A percentile compares a stretch with the other conserved stretches of the same genome.
phyloP scores from a whole-genome alignment of 306 rosid species.

The Cyamopsis tetragonoloba region DNA sequence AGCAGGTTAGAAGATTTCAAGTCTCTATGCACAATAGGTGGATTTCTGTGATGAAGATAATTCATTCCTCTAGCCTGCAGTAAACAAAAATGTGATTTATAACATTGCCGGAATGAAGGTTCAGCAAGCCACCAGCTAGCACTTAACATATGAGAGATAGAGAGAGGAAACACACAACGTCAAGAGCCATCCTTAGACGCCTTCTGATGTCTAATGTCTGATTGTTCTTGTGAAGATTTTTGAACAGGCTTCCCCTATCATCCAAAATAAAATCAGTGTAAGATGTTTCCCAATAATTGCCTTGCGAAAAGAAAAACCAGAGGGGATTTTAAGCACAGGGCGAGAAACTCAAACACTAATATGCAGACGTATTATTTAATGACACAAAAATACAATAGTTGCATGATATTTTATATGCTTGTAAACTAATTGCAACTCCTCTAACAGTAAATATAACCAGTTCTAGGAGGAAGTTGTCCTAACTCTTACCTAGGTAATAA shows the following conservation, averaged over 20 bases:
- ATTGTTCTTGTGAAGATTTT: constrained; percentile 59
- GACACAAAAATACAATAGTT: background rate
- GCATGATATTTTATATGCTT: constrained; percentile 1
- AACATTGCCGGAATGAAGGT: constrained; percentile 1
- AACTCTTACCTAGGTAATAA: constrained; percentile 63
- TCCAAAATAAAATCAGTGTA: constrained; percentile 22
- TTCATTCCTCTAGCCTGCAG: constrained; percentile 80
- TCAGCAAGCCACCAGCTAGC: background rate
- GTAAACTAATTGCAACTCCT: constrained; percentile 14
- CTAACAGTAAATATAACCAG: constrained; percentile 10
- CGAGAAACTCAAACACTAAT: background rate
- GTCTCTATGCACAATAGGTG: constrained; percentile 82
- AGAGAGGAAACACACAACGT: constrained; percentile 55
- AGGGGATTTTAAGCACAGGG: too few relatives aligned
- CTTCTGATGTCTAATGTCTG: constrained; percentile 58
- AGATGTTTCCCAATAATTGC: background rate
- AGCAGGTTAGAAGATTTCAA: constrained; percentile 76
- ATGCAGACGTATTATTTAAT: background rate
- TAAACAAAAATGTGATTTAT: constrained; percentile 2
- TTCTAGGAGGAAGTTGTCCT: constrained; percentile 5
- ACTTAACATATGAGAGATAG: background rate
- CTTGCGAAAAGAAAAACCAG: background rate
- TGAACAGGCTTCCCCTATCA: constrained; percentile 79
- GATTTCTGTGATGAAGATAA: constrained; percentile 74
- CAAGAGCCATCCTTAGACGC: constrained; percentile 73